These are phyloP conservation scores for Kazachstania viticola DNA, from an alignment of 805 yeast genomes.

Conservation along the genomic window DNA sequence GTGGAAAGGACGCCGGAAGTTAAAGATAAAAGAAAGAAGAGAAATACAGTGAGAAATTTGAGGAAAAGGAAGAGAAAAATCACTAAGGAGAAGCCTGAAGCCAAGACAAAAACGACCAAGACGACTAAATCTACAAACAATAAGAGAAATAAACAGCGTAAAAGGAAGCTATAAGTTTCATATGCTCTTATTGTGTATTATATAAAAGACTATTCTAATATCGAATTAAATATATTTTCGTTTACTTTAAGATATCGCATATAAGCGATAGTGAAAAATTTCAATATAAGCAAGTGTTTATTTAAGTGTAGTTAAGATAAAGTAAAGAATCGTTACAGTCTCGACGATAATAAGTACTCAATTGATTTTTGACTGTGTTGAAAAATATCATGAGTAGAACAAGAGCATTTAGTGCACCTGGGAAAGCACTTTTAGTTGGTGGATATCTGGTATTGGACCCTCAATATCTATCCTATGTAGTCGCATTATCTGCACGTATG, in stretches of 20 bases:
- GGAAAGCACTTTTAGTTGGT: conserved; percentile 89
- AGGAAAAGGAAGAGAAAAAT: background rate
- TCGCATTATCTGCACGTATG: conserved; percentile 85
- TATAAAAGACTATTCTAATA: too few species aligned
- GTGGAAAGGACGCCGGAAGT: background rate
- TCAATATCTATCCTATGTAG: conserved; percentile 59
- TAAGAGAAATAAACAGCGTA: too few species aligned
- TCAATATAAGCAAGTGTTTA: too few species aligned
- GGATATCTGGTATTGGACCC: conserved; percentile 88
- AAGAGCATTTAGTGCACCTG: conserved; percentile 80
- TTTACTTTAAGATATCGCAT: too few species aligned
- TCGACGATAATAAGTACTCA: background rate
- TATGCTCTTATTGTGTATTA: too few species aligned
- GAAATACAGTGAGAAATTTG: background rate
- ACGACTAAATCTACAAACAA: background rate
- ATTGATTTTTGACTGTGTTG: background rate
- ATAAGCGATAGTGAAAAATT: too few species aligned
- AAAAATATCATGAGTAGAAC: conserved; percentile 1
- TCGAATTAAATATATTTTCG: too few species aligned
- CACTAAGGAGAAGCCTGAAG: background rate
- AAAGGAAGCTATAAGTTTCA: too few species aligned
- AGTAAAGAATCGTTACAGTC: background rate
- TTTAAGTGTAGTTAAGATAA: background rate
- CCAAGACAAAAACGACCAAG: background rate
- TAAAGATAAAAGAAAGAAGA: background rate